Conservation (phyloP, 805 yeast genomes). For the Yarrowia porcina region DNA sequence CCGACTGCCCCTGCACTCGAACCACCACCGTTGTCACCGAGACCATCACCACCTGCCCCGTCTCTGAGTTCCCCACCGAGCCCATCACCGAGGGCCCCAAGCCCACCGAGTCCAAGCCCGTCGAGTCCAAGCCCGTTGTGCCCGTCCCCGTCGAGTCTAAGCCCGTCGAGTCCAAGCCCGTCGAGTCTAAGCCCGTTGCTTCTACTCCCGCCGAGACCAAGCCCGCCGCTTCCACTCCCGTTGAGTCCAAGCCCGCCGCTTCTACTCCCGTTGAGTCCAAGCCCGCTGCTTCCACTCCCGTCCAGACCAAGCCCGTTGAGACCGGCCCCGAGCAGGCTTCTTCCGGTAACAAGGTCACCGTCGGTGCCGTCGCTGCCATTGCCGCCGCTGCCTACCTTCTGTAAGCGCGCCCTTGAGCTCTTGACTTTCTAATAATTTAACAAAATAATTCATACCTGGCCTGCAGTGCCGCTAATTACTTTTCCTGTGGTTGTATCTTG, state of each 20-base stretch:
- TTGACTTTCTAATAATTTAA: conserved; percentile 15
- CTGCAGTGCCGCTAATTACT: conserved; percentile 16
- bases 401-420: conserved; percentile 35
- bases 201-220: conserved; percentile 26
- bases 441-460: conserved; percentile 20
- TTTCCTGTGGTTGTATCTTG: not conserved
- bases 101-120: conserved; percentile 30
- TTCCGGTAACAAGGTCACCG: conserved; percentile 32
- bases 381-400: conserved; percentile 52
- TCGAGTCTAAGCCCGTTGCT: conserved; percentile 26
- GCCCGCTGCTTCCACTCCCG: too few relatives aligned
- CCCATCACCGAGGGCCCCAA: conserved; percentile 26
- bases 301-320: conserved; percentile 20
- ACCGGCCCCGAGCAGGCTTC: conserved; percentile 30
- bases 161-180: conserved; percentile 26
- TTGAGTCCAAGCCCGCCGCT: conserved; percentile 21
- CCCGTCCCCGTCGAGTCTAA: conserved; percentile 2
- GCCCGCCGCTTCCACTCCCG: conserved; percentile 27
- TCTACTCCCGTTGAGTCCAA: not conserved
- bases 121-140: conserved; percentile 26
- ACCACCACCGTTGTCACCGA: conserved; percentile 39
- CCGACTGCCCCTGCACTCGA: conserved; percentile 82
- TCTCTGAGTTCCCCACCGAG: conserved; percentile 29
- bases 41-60: conserved; percentile 36
- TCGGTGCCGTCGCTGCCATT: conserved; percentile 49